A percentile compares a stretch with the other conserved stretches of the same genome.
Evolutionary conservation across 352 stramenopile species (phyloP).

Genomic region (Hyaloperonospora brassicae): DNA sequence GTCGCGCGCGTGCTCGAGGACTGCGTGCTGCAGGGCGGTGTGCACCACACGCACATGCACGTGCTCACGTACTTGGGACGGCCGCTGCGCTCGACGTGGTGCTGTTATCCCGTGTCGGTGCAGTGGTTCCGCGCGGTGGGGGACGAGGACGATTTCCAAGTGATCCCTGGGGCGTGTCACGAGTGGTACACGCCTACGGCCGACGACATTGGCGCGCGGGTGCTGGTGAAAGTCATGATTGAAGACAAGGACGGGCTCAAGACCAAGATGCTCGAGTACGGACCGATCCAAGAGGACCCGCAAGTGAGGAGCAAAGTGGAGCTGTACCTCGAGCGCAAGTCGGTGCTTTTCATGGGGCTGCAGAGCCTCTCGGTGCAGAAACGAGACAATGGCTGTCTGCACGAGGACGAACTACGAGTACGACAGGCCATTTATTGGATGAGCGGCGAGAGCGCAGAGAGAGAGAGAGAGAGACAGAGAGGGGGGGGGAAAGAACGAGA

Average conservation of each 20-base stretch:
- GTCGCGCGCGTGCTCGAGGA: constrained; percentile 63
- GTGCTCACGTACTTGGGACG: constrained; percentile 63
- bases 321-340: constrained; percentile 72
- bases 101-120: constrained; percentile 59
- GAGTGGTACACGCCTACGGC: constrained; percentile 77
- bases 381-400: constrained; percentile 49
- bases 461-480: too few relatives aligned
- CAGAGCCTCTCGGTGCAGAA: constrained; percentile 40
- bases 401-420: constrained; percentile 56
- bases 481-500: not conserved
- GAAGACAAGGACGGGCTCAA: constrained; percentile 61
- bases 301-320: constrained; percentile 83
- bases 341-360: constrained; percentile 71
- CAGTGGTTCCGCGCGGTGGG: constrained; percentile 72
- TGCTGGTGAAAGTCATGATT: constrained; percentile 70
- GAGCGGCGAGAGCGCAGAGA: too few relatives aligned
- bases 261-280: constrained; percentile 78
- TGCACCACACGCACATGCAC: constrained; percentile 81
- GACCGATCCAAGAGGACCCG: constrained; percentile 75
- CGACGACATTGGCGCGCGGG: constrained; percentile 69
- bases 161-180: constrained; percentile 54
- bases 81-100: constrained; percentile 47
- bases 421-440: constrained; percentile 5
- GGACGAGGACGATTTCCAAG: constrained; percentile 60
- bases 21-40: constrained; percentile 66